Evolutionary conservation across 139 green algal genomes (phyloP).

Genomic region (Picochlorum sp.): DNA sequence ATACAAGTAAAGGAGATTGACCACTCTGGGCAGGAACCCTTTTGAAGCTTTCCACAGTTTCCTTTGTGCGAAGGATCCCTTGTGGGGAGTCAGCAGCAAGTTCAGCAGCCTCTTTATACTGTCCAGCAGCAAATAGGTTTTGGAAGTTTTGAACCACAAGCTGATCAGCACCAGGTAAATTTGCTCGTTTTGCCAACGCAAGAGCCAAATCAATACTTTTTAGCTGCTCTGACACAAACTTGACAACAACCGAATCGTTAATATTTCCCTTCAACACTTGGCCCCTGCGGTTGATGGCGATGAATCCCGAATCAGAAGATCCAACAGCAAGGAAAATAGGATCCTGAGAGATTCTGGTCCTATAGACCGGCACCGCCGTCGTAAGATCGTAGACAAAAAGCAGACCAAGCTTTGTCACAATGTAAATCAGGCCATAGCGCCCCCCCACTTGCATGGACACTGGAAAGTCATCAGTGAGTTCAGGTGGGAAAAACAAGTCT

Average conservation of each 20-base stretch:
- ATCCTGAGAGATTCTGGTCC: conserved; percentile 89
- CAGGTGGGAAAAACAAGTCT: conserved; percentile 97
- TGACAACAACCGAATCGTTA: conserved; percentile 87
- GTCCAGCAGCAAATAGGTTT: conserved; percentile 58
- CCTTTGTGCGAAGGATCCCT: conserved; percentile 45
- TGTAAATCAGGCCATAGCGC: conserved; percentile 87
- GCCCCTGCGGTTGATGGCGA: conserved; percentile 80
- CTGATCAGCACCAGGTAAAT: conserved; percentile 89
- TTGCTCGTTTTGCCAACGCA: conserved; percentile 76
- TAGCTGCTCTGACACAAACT: conserved; percentile 86
- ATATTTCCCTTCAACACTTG: conserved; percentile 88
- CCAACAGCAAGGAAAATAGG: conserved; percentile 87
- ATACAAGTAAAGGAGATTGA: conserved; percentile 93
- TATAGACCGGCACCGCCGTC: conserved; percentile 90
- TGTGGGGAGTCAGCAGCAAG: conserved; percentile 80
- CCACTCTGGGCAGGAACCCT: conserved; percentile 67
- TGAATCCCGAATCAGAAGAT: conserved; percentile 68
- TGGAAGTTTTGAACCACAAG: conserved; percentile 94
- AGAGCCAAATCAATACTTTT: conserved; percentile 95
- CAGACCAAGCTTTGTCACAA: conserved; percentile 96
- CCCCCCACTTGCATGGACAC: conserved; percentile 84
- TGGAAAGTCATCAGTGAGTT: conserved; percentile 99
- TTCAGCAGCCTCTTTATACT: conserved; percentile 98
- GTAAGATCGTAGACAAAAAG: conserved; percentile 99
- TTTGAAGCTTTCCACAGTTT: conserved; percentile 85